Percentiles rank a stretch among this genome's conserved stretches.
phyloP scores from a whole-genome alignment of 1,284 basidiomycete species.

The Marasmius tenuissimus region DNA sequence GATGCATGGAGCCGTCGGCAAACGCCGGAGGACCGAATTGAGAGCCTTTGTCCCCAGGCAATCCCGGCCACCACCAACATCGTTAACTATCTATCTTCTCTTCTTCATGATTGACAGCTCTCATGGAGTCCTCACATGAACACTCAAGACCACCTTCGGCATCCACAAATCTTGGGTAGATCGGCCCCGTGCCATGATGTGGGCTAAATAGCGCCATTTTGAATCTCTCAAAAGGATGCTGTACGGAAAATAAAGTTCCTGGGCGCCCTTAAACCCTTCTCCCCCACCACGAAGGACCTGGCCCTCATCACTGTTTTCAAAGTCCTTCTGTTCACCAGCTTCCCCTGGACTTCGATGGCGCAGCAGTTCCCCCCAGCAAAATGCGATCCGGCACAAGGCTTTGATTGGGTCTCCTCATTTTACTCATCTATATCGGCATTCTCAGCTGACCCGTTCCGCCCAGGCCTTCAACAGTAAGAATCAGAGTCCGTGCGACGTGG shows the following conservation, averaged over 20 bases:
- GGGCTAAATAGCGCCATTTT: no score
- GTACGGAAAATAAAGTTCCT: background rate
- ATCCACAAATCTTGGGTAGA: no score
- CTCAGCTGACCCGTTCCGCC: background rate
- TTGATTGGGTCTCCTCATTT: background rate
- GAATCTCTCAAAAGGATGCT: no score
- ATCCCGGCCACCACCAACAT: no score
- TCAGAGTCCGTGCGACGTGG: constrained; percentile 1
- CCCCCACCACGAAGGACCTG: background rate
- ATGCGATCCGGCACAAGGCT: background rate
- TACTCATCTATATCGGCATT: background rate
- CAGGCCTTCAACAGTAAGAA: background rate
- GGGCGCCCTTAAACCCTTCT: background rate
- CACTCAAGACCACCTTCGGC: no score
- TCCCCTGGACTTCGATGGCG: background rate
- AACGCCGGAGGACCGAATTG: no score
- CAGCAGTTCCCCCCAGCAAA: background rate
- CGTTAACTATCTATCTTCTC: background rate
- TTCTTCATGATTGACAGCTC: background rate
- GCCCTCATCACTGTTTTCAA: background rate
- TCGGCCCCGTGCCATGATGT: no score
- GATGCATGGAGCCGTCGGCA: no score
- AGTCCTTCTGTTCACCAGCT: background rate
- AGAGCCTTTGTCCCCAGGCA: no score
- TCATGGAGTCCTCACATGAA: background rate